Conservation (phyloP, 352 stramenopile species). For the Pythium aquatile region DNA sequence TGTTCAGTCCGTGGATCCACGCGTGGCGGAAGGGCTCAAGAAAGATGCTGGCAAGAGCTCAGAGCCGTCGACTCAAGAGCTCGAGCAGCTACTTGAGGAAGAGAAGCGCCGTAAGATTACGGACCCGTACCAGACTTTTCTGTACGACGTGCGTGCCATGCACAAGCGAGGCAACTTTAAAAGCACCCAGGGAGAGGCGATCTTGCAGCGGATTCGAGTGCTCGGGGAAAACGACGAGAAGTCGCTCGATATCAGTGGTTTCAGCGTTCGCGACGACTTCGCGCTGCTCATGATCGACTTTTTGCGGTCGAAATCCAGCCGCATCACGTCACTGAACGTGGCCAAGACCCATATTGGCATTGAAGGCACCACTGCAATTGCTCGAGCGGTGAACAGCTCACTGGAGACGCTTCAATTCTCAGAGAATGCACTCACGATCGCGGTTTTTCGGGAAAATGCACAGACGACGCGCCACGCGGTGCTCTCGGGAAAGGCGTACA, state of each 20-base stretch:
- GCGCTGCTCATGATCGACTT: slow-evolving; percentile 52
- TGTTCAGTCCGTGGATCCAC: slow-evolving; percentile 54
- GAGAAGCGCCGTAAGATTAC: slow-evolving; percentile 59
- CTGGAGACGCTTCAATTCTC: slow-evolving; percentile 62
- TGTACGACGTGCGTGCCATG: slow-evolving; percentile 64
- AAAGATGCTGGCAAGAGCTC: slow-evolving; percentile 13
- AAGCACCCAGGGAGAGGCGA: slow-evolving; percentile 45
- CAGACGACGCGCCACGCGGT: slow-evolving; percentile 28
- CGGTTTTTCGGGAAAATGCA: slow-evolving; percentile 30
- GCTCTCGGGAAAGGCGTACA: slow-evolving; percentile 36
- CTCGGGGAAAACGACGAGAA: slow-evolving; percentile 35
- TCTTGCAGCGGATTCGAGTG: slow-evolving; percentile 52
- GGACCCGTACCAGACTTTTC: slow-evolving; percentile 57
- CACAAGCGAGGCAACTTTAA: slow-evolving; percentile 71
- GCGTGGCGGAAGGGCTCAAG: slow-evolving; percentile 54
- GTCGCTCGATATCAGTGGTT: slow-evolving; percentile 50
- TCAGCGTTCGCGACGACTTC: slow-evolving; percentile 63
- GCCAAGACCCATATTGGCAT: slow-evolving; percentile 53
- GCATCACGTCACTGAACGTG: slow-evolving; percentile 44
- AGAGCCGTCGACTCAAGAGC: slow-evolving; percentile 26
- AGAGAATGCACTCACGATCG: slow-evolving; percentile 31
- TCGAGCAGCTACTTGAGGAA: slow-evolving; percentile 58
- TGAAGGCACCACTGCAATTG: slow-evolving; percentile 37
- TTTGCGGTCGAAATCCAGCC: slow-evolving; percentile 50
- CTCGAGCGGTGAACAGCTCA: slow-evolving; percentile 35